Evolutionary conservation across 176 grass and related monocot species (phyloP), one percentile per base, ranked within the genome.

Genomic region (Carex scoparia): DNA sequence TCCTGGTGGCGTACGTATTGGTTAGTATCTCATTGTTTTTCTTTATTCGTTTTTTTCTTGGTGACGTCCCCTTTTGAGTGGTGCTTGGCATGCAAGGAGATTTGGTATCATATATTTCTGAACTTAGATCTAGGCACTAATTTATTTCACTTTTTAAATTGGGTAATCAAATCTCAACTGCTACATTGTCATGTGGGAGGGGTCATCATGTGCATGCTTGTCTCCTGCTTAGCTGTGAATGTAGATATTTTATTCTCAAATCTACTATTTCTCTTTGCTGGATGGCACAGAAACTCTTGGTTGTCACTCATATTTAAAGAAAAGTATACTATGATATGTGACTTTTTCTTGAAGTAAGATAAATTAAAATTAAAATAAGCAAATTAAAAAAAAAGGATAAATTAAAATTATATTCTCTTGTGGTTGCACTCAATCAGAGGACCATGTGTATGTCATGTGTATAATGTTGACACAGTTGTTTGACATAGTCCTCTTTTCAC

Each of bases 1-100:
- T 84, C 96, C 96, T 0, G 96, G 96, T 84, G 96, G 96, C 60
- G 93, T 99, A 30, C 96, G 96, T 30, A 89, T 99, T 69, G 93
- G 96, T 99, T 58, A 91, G 96, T 74, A 82, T 71, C 40, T 80
- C 73, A 79, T 13, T 0, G 0, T 55, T 3, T 57, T 53, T 61
- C 55, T 35, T 19, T 23, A 69, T 53, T 32, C 0, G n/a, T 33
- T 46, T 69, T 69, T 40, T 13, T 18, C 57, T 0, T 58, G 30
- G 3, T 53, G 9, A 49, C 30, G 44, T 53, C 18, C 12, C 9
- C 38, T 48, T 73, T 49, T 73, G 18, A 49, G 14, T 15, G 33
- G 69, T 72, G 7, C 67, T 65, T 91, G 33, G 68, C 42, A 65
- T 83, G 65, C 57, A 76, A 78, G 62, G 23, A 19, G 46, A 27